Base-by-base conservation (phyloP, 2,329 filamentous ascomycete genomes). In the Diaporthe aspalathi region DNA sequence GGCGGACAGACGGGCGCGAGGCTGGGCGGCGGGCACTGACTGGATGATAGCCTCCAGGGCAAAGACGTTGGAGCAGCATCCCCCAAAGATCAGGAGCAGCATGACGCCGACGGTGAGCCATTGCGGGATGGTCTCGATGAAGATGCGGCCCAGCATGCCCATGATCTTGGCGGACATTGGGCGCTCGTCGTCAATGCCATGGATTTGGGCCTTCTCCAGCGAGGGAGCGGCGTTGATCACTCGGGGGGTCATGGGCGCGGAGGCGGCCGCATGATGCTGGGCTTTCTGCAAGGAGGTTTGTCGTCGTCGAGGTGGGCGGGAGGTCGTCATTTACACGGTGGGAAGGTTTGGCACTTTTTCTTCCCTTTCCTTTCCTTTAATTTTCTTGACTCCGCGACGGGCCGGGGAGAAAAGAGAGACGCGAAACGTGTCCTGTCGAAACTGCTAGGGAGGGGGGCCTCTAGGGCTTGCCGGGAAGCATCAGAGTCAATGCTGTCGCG, bases 41-140 rank as follows among this genome's bases (percentile, higher is more conserved):
- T 96, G 97, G 79, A 99, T 91, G 77, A 98, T 97, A 57, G 94
- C 93, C 82, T 99, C 96, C 70, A 99, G 87, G 50, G 95, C 94
- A 83, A 97, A 98, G n/a, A 98, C 94, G 91, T 97, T 80, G 76
- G 78, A 76, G 74, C 76, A 76, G 74, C 78, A 79, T 71, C 96
- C 96, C 66, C 96, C 96, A 81, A 99, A 98, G 72, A 99, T 98
- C 75, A 98, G 88, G 66, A 87, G 87, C 71, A 95, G 87, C 88
- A 97, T 97, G 70, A 87, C 85, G 27, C 86, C 84, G 56, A 91
- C 84, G 70, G 88, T 87, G 47, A 93, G 81, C 87, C 88, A 91
- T 80, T 87, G 86, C 40, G 89, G 88, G 71, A 92, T 87, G 50
- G 86, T 87, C 78, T 88, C 86, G 75, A 87, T 86, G 74, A 87